A percentile compares a stretch with the other conserved stretches of the same genome.
Conservation (phyloP, 305 asterid genomes). For the Salvia sclarea region DNA sequence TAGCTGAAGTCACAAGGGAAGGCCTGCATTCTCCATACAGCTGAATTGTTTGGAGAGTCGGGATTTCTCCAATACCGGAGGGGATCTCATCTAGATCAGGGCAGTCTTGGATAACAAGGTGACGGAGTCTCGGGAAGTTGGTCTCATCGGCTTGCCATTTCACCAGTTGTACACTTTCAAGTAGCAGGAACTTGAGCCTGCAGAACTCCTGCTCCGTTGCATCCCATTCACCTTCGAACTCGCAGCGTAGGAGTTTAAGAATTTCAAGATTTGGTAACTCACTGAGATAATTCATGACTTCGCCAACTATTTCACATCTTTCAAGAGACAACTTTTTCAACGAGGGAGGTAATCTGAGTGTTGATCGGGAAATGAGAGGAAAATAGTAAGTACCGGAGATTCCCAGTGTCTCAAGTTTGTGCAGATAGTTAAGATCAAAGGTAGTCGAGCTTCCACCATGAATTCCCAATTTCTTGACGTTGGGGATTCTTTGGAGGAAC, state of each 20-base stretch:
- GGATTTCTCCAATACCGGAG: slow-evolving; percentile 30
- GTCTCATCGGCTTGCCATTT: slow-evolving; percentile 24
- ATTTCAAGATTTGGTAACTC: neutral
- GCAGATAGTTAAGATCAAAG: no score
- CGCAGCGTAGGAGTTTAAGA: neutral
- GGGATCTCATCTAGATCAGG: slow-evolving; percentile 27
- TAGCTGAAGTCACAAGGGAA: slow-evolving; percentile 23
- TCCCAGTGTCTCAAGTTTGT: no score
- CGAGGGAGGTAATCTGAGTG: no score
- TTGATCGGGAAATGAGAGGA: no score
- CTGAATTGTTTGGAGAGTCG: slow-evolving; percentile 33
- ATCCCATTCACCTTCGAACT: neutral
- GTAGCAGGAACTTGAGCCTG: slow-evolving; percentile 26
- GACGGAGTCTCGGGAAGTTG: slow-evolving; percentile 36
- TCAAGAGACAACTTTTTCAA: no score
- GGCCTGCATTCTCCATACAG: slow-evolving; percentile 28
- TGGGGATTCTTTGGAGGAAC: neutral
- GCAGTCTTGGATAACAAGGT: slow-evolving; percentile 30
- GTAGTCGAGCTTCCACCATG: no score
- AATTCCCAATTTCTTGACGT: neutral
- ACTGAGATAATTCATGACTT: neutral
- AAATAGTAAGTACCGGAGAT: no score
- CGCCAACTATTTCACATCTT: neutral
- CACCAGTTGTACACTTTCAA: slow-evolving; percentile 17
- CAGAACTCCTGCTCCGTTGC: neutral